Evolutionary conservation across 495 filamentous ascomycete species (phyloP).

Genomic region (Cercophora scortea): DNA sequence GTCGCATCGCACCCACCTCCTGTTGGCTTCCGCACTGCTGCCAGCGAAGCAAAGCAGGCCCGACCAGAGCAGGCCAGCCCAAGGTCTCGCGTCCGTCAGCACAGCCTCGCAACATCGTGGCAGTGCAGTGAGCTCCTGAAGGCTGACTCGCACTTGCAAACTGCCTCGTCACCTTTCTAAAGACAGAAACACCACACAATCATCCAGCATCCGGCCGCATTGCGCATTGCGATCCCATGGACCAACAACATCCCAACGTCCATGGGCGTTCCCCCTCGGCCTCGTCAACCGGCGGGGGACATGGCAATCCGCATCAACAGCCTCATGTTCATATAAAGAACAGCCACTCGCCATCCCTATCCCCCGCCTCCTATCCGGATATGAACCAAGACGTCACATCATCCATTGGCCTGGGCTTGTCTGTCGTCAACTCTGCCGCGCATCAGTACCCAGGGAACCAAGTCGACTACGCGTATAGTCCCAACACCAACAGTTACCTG

Average conservation of each 20-base stretch:
- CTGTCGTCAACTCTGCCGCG: conserved; percentile 30
- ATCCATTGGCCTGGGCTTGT: conserved; percentile 40
- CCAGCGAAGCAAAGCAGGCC: conserved; percentile 16
- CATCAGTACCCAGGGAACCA: conserved; percentile 25
- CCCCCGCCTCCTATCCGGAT: conserved; percentile 37
- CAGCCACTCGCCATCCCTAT: conserved; percentile 41
- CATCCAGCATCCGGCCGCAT: conserved; percentile 4
- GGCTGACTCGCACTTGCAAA: conserved; percentile 28
- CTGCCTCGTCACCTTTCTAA: conserved; percentile 30
- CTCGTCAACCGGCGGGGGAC: conserved; percentile 21
- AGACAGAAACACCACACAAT: conserved; percentile 28
- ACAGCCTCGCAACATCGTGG: conserved; percentile 32
- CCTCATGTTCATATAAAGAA: conserved; percentile 49
- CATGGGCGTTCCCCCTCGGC: conserved; percentile 41
- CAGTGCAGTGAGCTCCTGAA: conserved; percentile 11
- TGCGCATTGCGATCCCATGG: conserved; percentile 27
- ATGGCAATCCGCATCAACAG: conserved; percentile 33
- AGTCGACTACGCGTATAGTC: conserved; percentile 29
- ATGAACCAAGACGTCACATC: conserved; percentile 25
- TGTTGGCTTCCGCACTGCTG: conserved; percentile 1
- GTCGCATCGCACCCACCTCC: background rate
- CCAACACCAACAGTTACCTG: conserved; percentile 27
- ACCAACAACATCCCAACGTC: conserved; percentile 37
- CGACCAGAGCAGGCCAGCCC: background rate
- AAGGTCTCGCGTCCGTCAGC: conserved; percentile 17